These are phyloP conservation scores for Hygrophorus pudorinus DNA, from an alignment of 768 basidiomycete genomes.

Conservation along the genomic window DNA sequence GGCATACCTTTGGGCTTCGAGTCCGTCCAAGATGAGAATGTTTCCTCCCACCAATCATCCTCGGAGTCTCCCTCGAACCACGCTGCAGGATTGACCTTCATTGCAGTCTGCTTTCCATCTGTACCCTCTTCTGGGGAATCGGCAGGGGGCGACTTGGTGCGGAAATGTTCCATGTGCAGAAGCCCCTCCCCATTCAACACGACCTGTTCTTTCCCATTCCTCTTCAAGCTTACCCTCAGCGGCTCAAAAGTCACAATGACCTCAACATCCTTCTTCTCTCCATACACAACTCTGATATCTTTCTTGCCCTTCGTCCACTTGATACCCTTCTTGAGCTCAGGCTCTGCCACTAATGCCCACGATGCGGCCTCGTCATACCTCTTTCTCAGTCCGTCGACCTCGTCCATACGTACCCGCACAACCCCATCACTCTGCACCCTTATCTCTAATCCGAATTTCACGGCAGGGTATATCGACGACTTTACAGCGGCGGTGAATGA, in stretches of 20 bases:
- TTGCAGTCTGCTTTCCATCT: constrained; percentile 39
- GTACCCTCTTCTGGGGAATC: constrained; percentile 32
- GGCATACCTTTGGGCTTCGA: constrained; percentile 84
- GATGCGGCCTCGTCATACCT: constrained; percentile 87
- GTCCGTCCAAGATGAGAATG: constrained; percentile 80
- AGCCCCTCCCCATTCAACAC: constrained; percentile 84
- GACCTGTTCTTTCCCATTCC: constrained; percentile 73
- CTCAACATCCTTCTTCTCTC: constrained; percentile 50
- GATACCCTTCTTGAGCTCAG: constrained; percentile 46
- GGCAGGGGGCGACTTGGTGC: constrained; percentile 39
- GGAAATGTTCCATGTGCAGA: constrained; percentile 98
- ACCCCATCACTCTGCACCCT: constrained; percentile 83
- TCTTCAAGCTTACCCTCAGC: constrained; percentile 60
- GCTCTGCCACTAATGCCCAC: constrained; percentile 80
- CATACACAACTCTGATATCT: constrained; percentile 56
- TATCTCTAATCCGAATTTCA: constrained; percentile 75
- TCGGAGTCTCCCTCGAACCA: constrained; percentile 91
- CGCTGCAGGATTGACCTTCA: constrained; percentile 41
- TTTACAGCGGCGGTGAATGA: constrained; percentile 67
- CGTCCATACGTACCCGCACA: constrained; percentile 88
- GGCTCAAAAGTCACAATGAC: constrained; percentile 68
- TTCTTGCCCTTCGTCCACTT: constrained; percentile 60
- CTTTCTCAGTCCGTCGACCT: constrained; percentile 66
- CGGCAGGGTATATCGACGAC: constrained; percentile 74
- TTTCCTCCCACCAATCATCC: constrained; percentile 86